A percentile compares a stretch with the other conserved stretches of the same genome.
Conservation (phyloP, 2,329 filamentous ascomycete species). For the Ophiocordyceps robertsii region DNA sequence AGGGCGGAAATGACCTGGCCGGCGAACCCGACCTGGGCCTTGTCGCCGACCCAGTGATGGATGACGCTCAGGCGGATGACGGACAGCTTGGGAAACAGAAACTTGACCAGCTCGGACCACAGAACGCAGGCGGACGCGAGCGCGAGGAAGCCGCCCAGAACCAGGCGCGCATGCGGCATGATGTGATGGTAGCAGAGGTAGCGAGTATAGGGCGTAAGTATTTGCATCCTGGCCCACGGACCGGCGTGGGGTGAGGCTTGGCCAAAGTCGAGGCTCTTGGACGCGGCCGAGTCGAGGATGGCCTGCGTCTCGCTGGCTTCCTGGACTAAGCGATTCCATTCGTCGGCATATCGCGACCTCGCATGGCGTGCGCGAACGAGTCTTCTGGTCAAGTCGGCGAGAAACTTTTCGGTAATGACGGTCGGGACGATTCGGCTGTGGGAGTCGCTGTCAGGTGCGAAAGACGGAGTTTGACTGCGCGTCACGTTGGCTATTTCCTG, state of each 20-base stretch:
- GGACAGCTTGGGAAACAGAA: slow-evolving; percentile 64
- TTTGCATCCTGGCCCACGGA: slow-evolving; percentile 36
- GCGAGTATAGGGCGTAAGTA: slow-evolving; percentile 70
- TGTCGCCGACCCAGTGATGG: slow-evolving; percentile 59
- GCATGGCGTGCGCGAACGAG: slow-evolving; percentile 73
- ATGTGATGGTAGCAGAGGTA: slow-evolving; percentile 65
- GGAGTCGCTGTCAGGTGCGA: slow-evolving; percentile 26
- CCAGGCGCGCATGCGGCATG: slow-evolving; percentile 53
- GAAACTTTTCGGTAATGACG: slow-evolving; percentile 83
- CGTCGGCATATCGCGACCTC: slow-evolving; percentile 66
- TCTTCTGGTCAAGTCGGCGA: slow-evolving; percentile 77
- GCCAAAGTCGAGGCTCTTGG: slow-evolving; percentile 67
- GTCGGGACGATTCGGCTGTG: slow-evolving; percentile 47
- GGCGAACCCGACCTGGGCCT: slow-evolving; percentile 68
- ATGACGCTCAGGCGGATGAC: slow-evolving; percentile 53
- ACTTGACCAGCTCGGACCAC: slow-evolving; percentile 88
- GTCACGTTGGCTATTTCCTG: slow-evolving; percentile 61
- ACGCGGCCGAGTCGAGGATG: slow-evolving; percentile 71
- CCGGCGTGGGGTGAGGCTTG: slow-evolving; percentile 40
- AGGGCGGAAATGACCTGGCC: slow-evolving; percentile 72
- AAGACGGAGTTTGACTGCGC: slow-evolving; percentile 39
- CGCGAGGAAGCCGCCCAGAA: slow-evolving; percentile 53
- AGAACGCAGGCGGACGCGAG: slow-evolving; percentile 71
- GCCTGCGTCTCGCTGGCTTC: slow-evolving; percentile 64
- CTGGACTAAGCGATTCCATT: slow-evolving; percentile 71